A percentile compares a stretch with the other conserved stretches of the same genome.
These are phyloP conservation scores for Pseudozyma pruni DNA, from an alignment of 1,284 basidiomycete species.

Conservation along the genomic window DNA sequence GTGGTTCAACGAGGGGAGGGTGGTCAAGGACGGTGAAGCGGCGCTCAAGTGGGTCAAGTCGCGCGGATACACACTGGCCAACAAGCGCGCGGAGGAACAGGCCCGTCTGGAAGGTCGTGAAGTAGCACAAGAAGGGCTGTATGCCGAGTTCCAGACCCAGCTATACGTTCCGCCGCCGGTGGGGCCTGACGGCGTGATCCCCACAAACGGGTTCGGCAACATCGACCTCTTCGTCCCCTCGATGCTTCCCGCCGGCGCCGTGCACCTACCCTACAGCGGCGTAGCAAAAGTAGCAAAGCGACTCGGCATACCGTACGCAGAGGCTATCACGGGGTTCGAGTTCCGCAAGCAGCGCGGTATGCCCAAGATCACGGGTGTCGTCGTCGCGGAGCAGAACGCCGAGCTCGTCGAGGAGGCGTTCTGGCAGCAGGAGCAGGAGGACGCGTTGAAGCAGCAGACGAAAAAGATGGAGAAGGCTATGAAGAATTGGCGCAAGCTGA, in stretches of 20 bases:
- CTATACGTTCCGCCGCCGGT: conserved; percentile 82
- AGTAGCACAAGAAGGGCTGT: conserved; percentile 76
- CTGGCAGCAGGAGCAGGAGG: conserved; percentile 81
- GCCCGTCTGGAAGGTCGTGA: conserved; percentile 69
- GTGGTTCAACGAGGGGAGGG: conserved; percentile 89
- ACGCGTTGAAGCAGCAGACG: conserved; percentile 76
- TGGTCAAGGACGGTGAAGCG: conserved; percentile 79
- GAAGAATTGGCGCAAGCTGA: conserved; percentile 86
- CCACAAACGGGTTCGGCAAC: conserved; percentile 96
- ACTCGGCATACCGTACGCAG: conserved; percentile 87
- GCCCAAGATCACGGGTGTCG: conserved; percentile 86
- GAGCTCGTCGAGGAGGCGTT: conserved; percentile 84
- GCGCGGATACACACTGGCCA: conserved; percentile 82
- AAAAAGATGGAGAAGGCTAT: conserved; percentile 84
- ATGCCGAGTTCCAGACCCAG: conserved; percentile 86
- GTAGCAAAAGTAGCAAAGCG: conserved; percentile 83
- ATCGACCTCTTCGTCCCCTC: conserved; percentile 94
- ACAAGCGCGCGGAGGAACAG: conserved; percentile 84
- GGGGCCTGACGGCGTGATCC: conserved; percentile 82
- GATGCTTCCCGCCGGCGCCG: conserved; percentile 90
- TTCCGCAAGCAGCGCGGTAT: conserved; percentile 89
- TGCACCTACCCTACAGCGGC: conserved; percentile 78
- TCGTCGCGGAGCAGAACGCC: conserved; percentile 85
- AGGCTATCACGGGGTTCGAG: conserved; percentile 95
- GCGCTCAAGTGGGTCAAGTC: conserved; percentile 91